phyloP scores from a whole-genome alignment of 1,284 basidiomycete genomes.

The Fomitopsis betulina region DNA sequence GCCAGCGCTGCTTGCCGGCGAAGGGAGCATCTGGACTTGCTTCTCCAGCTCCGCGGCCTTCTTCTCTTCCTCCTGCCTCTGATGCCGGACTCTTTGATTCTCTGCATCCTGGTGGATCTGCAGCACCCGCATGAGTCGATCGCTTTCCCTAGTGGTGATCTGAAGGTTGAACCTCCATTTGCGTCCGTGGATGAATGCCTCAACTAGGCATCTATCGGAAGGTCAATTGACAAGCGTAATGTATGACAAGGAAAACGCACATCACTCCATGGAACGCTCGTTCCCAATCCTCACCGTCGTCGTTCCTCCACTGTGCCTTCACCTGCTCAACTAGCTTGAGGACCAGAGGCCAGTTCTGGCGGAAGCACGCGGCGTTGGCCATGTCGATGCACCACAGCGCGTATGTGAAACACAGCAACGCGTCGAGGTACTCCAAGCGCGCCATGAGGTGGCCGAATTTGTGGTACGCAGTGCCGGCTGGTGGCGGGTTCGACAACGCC shows the following conservation, averaged over 20 bases:
- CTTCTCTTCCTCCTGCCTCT: slow-evolving; percentile 4
- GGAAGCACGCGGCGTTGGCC: slow-evolving; percentile 42
- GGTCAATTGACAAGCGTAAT: slow-evolving; percentile 25
- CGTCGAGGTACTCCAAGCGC: slow-evolving; percentile 69
- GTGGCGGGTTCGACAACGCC: slow-evolving; percentile 56
- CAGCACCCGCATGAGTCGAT: slow-evolving; percentile 10
- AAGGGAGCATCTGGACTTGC: slow-evolving; percentile 64
- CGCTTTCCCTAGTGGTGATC: slow-evolving; percentile 39
- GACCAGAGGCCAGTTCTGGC: slow-evolving; percentile 59
- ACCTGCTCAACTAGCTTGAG: slow-evolving; percentile 61
- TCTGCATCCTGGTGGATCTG: slow-evolving; percentile 10
- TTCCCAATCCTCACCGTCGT: slow-evolving; percentile 64
- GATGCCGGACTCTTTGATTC: slow-evolving; percentile 7
- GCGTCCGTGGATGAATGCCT: slow-evolving; percentile 62
- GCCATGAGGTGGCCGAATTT: slow-evolving; percentile 67
- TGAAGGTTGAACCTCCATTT: slow-evolving; percentile 46
- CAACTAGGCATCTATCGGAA: slow-evolving; percentile 60
- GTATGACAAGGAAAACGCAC: slow-evolving; percentile 41
- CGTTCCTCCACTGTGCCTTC: slow-evolving; percentile 59
- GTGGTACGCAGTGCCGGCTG: slow-evolving; percentile 60
- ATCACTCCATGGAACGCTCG: slow-evolving; percentile 71
- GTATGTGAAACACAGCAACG: slow-evolving; percentile 70
- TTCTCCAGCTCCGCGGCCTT: neutral
- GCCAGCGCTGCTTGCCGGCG: slow-evolving; percentile 70
- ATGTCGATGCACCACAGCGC: slow-evolving; percentile 69